Percentiles rank a stretch among this genome's conserved stretches.
These are phyloP conservation scores for Keithomyces neogunnii DNA, from an alignment of 2,329 filamentous ascomycete species.

Conservation along the genomic window DNA sequence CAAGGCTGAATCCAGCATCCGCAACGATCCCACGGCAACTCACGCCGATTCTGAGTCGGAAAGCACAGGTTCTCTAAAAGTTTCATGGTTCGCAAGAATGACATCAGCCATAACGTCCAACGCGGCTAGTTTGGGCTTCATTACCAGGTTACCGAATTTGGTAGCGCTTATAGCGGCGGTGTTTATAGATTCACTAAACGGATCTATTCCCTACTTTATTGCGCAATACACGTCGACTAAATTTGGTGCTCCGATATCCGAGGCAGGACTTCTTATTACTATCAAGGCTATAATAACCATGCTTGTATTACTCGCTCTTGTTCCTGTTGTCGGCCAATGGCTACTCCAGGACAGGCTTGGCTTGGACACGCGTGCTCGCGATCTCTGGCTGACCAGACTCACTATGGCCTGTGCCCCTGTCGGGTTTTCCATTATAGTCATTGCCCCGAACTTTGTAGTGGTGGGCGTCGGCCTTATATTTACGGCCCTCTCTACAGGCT, in stretches of 20 bases:
- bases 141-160: neutral
- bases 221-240: slow-evolving; percentile 2
- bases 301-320: neutral
- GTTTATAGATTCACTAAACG: neutral
- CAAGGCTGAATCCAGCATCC: neutral
- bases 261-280: neutral
- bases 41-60: no score
- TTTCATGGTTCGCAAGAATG: no score
- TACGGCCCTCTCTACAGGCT: neutral
- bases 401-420: neutral
- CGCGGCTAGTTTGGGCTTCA: neutral
- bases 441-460: neutral
- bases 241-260: neutral
- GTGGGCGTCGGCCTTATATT: neutral
- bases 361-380: slow-evolving; percentile 1
- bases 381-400: slow-evolving; percentile 3
- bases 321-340: neutral
- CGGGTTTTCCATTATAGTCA: neutral
- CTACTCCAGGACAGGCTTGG: neutral
- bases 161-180: neutral
- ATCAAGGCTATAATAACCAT: slow-evolving; percentile 1
- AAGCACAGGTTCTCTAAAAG: no score
- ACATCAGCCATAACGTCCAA: neutral
- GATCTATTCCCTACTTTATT: neutral
- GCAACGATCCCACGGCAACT: no score